Evolutionary conservation across 2,329 filamentous ascomycete species (phyloP).

Genomic region (Beauveria varroae): DNA sequence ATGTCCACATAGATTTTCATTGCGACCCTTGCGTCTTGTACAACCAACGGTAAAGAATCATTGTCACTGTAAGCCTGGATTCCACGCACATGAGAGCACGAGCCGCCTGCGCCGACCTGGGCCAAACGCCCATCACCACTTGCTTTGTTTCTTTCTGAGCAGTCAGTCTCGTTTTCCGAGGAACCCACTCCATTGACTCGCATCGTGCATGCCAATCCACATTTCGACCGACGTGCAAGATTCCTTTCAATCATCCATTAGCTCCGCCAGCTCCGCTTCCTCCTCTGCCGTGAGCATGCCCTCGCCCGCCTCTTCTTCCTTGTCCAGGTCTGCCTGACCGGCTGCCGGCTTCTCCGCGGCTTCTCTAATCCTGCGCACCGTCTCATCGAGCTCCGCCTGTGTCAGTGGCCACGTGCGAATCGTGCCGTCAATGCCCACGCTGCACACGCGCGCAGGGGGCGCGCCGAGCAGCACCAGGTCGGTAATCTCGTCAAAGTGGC

Average conservation of each 20-base stretch:
- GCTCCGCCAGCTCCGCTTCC: conserved; percentile 81
- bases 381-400: conserved; percentile 46
- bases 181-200: neutral
- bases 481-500: conserved; percentile 92
- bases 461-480: conserved; percentile 57
- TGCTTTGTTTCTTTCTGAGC: neutral
- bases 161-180: neutral
- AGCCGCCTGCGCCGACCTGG: neutral
- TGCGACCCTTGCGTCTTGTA: neutral
- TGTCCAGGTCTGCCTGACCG: conserved; percentile 40
- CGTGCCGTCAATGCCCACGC: conserved; percentile 85
- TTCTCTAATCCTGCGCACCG: conserved; percentile 37
- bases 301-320: conserved; percentile 30
- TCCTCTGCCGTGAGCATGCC: conserved; percentile 74
- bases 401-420: conserved; percentile 75
- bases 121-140: neutral
- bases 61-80: neutral
- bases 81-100: neutral
- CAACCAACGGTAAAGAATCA: neutral
- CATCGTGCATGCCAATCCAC: neutral
- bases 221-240: neutral
- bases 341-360: conserved; percentile 45
- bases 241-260: conserved; percentile 64
- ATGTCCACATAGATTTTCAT: neutral
- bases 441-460: conserved; percentile 51